Conservation (phyloP, 106 monocot genomes). For the Allium fistulosum region DNA sequence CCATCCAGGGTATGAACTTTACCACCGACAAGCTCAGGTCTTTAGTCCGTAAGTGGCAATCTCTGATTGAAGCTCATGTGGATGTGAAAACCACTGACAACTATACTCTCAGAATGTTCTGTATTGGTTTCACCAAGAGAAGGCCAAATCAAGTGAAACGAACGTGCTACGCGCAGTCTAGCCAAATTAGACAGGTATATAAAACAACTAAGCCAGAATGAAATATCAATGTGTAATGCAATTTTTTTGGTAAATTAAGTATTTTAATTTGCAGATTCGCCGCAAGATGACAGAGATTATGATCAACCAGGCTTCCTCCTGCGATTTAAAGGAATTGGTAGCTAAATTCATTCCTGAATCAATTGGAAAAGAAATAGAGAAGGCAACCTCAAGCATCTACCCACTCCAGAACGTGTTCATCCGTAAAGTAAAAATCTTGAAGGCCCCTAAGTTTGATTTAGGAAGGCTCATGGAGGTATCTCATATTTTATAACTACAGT, state of each 20-base stretch:
- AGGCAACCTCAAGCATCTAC: conserved; percentile 66
- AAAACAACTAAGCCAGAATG: background rate
- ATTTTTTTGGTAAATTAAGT: background rate
- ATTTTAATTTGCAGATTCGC: conserved; percentile 40
- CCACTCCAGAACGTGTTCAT: conserved; percentile 81
- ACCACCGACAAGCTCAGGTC: conserved; percentile 88
- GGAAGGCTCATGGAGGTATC: conserved; percentile 89
- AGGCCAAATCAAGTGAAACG: conserved; percentile 88
- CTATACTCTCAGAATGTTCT: conserved; percentile 77
- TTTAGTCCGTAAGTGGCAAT: conserved; percentile 83
- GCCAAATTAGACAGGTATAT: conserved; percentile 76
- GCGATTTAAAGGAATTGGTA: conserved; percentile 73
- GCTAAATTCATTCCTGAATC: conserved; percentile 75
- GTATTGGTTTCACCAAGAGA: conserved; percentile 89
- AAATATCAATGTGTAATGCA: too few species aligned
- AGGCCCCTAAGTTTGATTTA: conserved; percentile 82
- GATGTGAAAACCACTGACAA: conserved; percentile 94
- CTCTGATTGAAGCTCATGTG: conserved; percentile 86
- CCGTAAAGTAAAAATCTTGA: conserved; percentile 82
- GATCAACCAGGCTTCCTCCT: conserved; percentile 58
- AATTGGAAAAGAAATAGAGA: conserved; percentile 85
- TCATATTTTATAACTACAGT: too few species aligned
- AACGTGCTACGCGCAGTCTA: conserved; percentile 81
- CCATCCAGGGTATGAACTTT: conserved; percentile 70
- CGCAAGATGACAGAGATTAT: conserved; percentile 86